A percentile compares a stretch with the other conserved stretches of the same genome.
Conservation (phyloP, 2,329 filamentous ascomycete genomes). For the Rasamsonia emersonii region DNA sequence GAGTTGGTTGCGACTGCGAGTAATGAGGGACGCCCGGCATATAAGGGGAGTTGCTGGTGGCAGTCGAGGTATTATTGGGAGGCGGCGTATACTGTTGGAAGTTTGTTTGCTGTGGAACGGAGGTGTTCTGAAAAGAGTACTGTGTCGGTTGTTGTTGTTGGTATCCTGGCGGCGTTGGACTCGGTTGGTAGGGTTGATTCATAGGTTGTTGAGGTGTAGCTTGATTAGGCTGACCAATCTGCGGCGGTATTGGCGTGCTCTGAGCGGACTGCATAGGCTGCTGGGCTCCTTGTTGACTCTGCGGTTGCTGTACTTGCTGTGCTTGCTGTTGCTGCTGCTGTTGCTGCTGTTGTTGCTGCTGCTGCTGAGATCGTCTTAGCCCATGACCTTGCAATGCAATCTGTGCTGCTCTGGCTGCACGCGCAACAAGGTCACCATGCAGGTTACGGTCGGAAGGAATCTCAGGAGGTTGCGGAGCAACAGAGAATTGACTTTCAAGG, state of each 20-base stretch:
- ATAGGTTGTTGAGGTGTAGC: conserved; percentile 13
- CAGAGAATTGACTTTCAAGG: conserved; percentile 34
- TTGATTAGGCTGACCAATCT: conserved; percentile 17
- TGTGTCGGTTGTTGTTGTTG: conserved; percentile 24
- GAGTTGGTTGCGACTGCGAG: conserved; percentile 43
- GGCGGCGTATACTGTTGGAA: conserved; percentile 27
- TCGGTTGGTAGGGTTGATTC: conserved; percentile 25
- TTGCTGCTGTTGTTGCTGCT: conserved; percentile 22
- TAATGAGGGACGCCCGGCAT: conserved; percentile 39
- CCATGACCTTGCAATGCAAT: conserved; percentile 39
- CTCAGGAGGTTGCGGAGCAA: conserved; percentile 30
- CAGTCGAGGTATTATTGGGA: conserved; percentile 14
- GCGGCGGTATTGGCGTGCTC: conserved; percentile 26
- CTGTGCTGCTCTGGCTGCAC: conserved; percentile 39
- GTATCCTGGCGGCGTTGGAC: conserved; percentile 27
- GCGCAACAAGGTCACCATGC: conserved; percentile 38
- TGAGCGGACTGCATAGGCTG: conserved; percentile 18
- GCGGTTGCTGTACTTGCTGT: conserved; percentile 13
- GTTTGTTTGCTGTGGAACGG: conserved; percentile 25
- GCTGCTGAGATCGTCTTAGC: conserved; percentile 27
- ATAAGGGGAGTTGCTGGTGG: conserved; percentile 31
- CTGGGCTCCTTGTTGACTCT: conserved; percentile 21
- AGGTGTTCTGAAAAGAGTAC: conserved; percentile 31
- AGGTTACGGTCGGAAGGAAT: conserved; percentile 32
- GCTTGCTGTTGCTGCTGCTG: conserved; percentile 23